These are phyloP conservation scores for Colletotrichum viniferum DNA, from an alignment of 2,329 filamentous ascomycete species.

Conservation along the genomic window DNA sequence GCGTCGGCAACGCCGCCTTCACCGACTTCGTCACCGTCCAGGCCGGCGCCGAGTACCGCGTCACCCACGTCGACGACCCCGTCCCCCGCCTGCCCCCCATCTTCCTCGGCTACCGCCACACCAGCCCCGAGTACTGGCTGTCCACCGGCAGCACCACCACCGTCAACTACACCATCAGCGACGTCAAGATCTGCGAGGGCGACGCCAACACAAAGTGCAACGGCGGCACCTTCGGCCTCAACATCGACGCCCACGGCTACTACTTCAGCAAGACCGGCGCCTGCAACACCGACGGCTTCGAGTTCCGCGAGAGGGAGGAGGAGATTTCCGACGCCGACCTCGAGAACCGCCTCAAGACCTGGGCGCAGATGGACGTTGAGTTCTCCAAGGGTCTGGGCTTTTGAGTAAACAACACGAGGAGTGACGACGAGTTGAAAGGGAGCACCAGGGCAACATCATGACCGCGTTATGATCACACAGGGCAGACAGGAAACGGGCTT, in stretches of 20 bases:
- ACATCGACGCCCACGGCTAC: constrained; percentile 48
- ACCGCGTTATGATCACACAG: background rate
- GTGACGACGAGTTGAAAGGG: background rate
- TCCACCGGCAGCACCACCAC: constrained; percentile 36
- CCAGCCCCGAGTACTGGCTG: constrained; percentile 74
- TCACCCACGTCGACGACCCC: constrained; percentile 71
- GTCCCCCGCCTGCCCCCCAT: constrained; percentile 71
- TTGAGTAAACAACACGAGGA: background rate
- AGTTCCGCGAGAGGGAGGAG: constrained; percentile 13
- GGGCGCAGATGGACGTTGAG: constrained; percentile 37
- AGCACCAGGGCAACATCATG: background rate
- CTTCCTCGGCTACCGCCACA: constrained; percentile 66
- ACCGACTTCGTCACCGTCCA: constrained; percentile 58
- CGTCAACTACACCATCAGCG: constrained; percentile 38
- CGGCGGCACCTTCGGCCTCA: constrained; percentile 48
- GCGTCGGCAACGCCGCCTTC: constrained; percentile 63
- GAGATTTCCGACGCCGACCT: constrained; percentile 39
- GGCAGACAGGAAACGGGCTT: constrained; percentile 5
- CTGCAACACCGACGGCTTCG: constrained; percentile 36
- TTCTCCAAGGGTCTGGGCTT: constrained; percentile 5
- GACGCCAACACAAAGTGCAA: constrained; percentile 54
- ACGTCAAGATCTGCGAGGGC: constrained; percentile 54
- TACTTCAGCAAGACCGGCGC: constrained; percentile 52
- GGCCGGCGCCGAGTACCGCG: constrained; percentile 59
- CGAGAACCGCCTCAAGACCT: constrained; percentile 39